Conservation (phyloP, 495 filamentous ascomycete genomes). For the Xylaria acuta region DNA sequence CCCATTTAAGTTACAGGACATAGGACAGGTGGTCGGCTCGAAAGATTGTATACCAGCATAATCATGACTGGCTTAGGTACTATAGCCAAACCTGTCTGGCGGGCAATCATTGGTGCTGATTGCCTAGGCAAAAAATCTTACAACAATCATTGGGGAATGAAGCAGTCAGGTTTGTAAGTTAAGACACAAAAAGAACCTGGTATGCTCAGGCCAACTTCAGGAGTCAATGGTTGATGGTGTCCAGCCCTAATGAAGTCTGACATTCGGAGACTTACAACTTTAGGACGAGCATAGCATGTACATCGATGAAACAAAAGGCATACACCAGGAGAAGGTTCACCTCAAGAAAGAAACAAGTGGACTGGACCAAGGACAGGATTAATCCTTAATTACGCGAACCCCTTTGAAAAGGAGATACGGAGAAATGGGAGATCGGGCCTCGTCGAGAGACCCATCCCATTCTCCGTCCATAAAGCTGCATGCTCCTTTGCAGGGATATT, state of each 20-base stretch:
- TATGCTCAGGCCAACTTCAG: not conserved
- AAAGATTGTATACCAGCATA: not conserved
- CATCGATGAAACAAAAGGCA: not conserved
- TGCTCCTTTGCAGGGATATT: not conserved
- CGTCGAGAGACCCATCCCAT: not conserved
- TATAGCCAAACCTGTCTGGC: not conserved
- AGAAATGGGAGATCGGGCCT: slow-evolving; percentile 4
- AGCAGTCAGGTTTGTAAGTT: not conserved
- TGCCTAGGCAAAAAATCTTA: not conserved
- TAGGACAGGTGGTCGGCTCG: not conserved
- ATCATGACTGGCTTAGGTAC: not conserved
- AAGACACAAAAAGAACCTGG: not conserved
- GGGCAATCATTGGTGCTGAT: not conserved
- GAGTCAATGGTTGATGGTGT: not conserved
- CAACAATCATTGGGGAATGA: not conserved
- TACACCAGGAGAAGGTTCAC: not conserved
- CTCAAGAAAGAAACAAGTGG: not conserved
- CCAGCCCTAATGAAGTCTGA: not conserved
- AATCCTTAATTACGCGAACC: slow-evolving; percentile 16
- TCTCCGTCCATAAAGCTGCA: not conserved
- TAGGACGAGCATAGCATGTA: not conserved
- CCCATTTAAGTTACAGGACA: not conserved
- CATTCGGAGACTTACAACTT: not conserved
- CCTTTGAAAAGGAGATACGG: slow-evolving; percentile 12
- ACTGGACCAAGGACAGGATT: not conserved